These are phyloP conservation scores for Coemansia sp. DNA, from an alignment of 371 early-diverging fungal genomes.

Conservation along the genomic window DNA sequence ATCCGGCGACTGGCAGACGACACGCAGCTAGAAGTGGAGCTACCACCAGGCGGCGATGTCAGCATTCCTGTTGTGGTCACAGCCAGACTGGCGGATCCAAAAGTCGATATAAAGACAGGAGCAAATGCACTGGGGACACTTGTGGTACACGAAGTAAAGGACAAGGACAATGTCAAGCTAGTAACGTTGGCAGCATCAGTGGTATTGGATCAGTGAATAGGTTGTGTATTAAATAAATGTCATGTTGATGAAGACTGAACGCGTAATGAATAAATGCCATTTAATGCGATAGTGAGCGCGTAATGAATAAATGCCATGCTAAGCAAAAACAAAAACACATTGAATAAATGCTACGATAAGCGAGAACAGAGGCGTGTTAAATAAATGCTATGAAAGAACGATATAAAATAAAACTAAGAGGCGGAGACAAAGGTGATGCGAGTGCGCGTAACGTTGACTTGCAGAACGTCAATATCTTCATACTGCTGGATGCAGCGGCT, in stretches of 20 bases:
- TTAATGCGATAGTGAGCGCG: background rate
- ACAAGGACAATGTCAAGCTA: constrained; percentile 82
- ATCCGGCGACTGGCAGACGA: constrained; percentile 36
- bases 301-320: no score
- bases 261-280: no score
- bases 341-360: background rate
- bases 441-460: constrained; percentile 64
- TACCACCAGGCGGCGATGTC: constrained; percentile 53
- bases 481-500: constrained; percentile 74
- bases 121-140: constrained; percentile 56
- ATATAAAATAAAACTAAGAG: constrained; percentile 44
- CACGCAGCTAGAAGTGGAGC: constrained; percentile 63
- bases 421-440: constrained; percentile 59
- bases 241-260: background rate
- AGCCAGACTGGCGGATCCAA: constrained; percentile 3
- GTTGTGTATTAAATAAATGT: background rate
- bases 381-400: constrained; percentile 19
- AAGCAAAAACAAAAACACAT: background rate
- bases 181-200: constrained; percentile 60
- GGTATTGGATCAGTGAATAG: background rate
- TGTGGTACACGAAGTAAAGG: constrained; percentile 85
- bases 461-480: constrained; percentile 73
- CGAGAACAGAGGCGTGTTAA: background rate
- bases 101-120: background rate
- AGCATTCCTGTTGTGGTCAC: constrained; percentile 32